Evolutionary conservation across 2,329 filamentous ascomycete genomes (phyloP), one percentile per base, ranked within the genome.

Genomic region (Aureobasidium mangrovei): DNA sequence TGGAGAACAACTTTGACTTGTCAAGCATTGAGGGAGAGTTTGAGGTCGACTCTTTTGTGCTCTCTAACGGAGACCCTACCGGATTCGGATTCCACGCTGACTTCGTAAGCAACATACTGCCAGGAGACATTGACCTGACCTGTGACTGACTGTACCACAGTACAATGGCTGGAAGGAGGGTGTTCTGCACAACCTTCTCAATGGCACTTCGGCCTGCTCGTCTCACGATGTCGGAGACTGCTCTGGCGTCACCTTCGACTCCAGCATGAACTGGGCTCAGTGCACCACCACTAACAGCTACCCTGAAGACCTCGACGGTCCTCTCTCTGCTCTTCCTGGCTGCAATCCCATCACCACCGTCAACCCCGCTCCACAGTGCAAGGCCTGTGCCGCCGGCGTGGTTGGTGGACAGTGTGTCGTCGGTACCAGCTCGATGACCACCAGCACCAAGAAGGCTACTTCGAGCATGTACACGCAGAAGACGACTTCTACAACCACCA

Each of bases 201-300:
- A 67, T 72, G 33, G 75, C 77, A 44, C 80, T 86, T 51, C 80
- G 84, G 69, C 73, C 77, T 59, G 83, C 84, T 61, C 81, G 86
- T 58, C 76, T 53, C 57, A 63, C 4, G 81, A 80, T 51, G 82
- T 86, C 72, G 79, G 86, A 61, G 72, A 76, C 59, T 88, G 83
- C 71, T 74, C 77, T 4, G 74, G 75, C 69, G 79, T 77, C 64
- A 64, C 67, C 2, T 77, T 77, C 58, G 68, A 60, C 54, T 54
- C 54, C 4, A 42, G 42, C 5, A 56, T 46, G 32, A 56, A 41
- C 41, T 44, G 47, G 31, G 49, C 40, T 47, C 54, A 55, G 6
- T 47, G 56, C 35, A 53, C 57, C 10, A 54, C 49, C 26, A 47
- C 49, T 43, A 48, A 35, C 26, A 33, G 10, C 24, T 47, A 36